A percentile compares a stretch with the other conserved stretches of the same genome.
These are phyloP conservation scores for Tuber indicum DNA, from an alignment of 495 filamentous ascomycete genomes.

Conservation along the genomic window DNA sequence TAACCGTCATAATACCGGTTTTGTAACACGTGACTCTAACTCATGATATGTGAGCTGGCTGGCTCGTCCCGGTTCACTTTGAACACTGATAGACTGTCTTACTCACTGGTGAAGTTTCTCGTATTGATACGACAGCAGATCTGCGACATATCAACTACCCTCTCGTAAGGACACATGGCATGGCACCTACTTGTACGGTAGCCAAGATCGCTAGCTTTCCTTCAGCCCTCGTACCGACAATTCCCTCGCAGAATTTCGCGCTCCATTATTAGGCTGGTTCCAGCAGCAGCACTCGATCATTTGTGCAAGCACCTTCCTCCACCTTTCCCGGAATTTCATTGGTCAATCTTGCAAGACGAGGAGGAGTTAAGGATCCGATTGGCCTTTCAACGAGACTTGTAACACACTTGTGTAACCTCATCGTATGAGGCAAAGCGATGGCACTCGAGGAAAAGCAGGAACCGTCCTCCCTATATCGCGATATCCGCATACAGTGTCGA, in stretches of 20 bases:
- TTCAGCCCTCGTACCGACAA: background rate
- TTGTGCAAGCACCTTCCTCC: background rate
- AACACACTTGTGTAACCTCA: background rate
- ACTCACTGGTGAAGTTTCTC: background rate
- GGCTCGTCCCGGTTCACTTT: background rate
- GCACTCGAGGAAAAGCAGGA: background rate
- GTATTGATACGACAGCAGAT: background rate
- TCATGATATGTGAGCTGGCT: background rate
- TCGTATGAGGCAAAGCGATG: background rate
- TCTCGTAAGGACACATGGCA: background rate
- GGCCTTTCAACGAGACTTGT: background rate
- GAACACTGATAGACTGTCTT: background rate
- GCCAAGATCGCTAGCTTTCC: background rate
- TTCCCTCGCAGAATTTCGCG: background rate
- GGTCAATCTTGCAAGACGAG: background rate
- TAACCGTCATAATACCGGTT: background rate
- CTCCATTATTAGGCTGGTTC: background rate
- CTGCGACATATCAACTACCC: background rate
- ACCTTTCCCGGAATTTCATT: background rate
- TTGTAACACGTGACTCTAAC: background rate
- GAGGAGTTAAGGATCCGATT: background rate
- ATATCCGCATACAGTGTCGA: background rate
- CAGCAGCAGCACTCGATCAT: background rate
- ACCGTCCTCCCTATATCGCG: background rate
- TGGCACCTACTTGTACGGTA: background rate